Base-by-base conservation (phyloP, 768 basidiomycete genomes). In the Lactifluus echinatus region DNA sequence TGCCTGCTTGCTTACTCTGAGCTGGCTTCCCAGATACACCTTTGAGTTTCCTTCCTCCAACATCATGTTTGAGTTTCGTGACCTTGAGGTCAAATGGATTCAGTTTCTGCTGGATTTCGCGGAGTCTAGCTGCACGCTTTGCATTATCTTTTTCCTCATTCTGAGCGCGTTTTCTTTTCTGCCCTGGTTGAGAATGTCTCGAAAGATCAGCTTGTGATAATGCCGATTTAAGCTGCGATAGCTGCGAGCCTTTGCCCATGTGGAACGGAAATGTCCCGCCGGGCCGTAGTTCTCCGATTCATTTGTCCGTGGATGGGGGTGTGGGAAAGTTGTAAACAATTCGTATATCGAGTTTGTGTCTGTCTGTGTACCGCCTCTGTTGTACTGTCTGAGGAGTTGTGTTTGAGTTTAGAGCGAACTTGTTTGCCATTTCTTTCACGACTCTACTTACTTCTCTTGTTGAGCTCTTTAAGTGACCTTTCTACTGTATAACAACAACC, bases 61-160 rank as follows among this genome's bases (percentile, higher is more conserved):
- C 90, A 71, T 93, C 88, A 68, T 94, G 90, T 74, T 93, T 94
- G 40, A 91, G 78, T 69, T 88, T 91, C 8, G 89, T 94, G 67
- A 93, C 88, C 64, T 93, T 89, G 65, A 85, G 79, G 69, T 99
- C 95, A 70, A 99, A 99, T 19, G 92, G 89, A 73, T 96, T 98
- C 66, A 97, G 76, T 64, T 80, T 82, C 65, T 83, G 80, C 62
- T 91, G 84, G 59, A 98, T 94, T 67, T 87, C 87, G 51, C 82
- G 81, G 40, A 97, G 79, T 66, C 82, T 89, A 6, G 84, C 82
- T 0, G 87, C 81, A 61, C 79, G 83, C 71, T 89, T 91, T 61
- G 85, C 87, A 69, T 87, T 90, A 67, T 91, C 89, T 60, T 83
- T 84, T 68, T 91, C 89, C 26, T 79, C 75, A 43, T 76, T 70